A percentile compares a stretch with the other conserved stretches of the same genome.
Conservation (phyloP, 805 yeast genomes). For the Schwanniomyces pseudopolymorphus region DNA sequence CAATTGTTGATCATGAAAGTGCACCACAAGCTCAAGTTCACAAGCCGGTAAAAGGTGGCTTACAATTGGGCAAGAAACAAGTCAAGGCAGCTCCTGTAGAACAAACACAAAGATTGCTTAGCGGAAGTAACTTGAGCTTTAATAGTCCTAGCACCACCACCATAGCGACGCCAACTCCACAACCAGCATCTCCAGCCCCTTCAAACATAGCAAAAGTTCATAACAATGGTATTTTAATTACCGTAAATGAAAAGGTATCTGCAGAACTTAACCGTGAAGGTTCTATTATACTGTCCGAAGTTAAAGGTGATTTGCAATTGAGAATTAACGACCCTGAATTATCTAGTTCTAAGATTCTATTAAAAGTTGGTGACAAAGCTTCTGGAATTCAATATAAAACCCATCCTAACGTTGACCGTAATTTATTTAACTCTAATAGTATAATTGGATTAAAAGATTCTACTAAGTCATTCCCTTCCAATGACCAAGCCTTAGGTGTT, state of each 20-base stretch:
- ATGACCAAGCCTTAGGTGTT: slow-evolving; percentile 87
- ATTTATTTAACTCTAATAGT: slow-evolving; percentile 54
- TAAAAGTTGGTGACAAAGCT: slow-evolving; percentile 49
- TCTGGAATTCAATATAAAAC: slow-evolving; percentile 76
- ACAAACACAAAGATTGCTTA: slow-evolving; percentile 28
- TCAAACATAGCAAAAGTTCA: slow-evolving; percentile 26
- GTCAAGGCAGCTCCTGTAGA: slow-evolving; percentile 25
- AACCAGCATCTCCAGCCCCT: slow-evolving; percentile 26
- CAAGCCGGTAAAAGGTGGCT: slow-evolving; percentile 50
- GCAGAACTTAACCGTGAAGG: slow-evolving; percentile 88
- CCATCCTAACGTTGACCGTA: slow-evolving; percentile 92
- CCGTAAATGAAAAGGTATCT: slow-evolving; percentile 72
- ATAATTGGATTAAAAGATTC: slow-evolving; percentile 75
- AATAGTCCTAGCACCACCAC: not conserved
- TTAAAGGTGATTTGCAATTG: slow-evolving; percentile 88
- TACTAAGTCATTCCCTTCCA: slow-evolving; percentile 81
- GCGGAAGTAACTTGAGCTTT: slow-evolving; percentile 18
- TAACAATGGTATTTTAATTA: slow-evolving; percentile 78
- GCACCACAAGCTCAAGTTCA: slow-evolving; percentile 9
- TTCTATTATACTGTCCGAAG: slow-evolving; percentile 61
- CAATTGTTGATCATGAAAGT: slow-evolving; percentile 18
- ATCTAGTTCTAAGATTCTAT: slow-evolving; percentile 62
- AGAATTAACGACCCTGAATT: slow-evolving; percentile 77
- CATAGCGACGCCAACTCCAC: slow-evolving; percentile 15
- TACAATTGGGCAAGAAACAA: slow-evolving; percentile 69